Evolutionary conservation across 345 rosid species (phyloP).

Genomic region (Pseudoturritis turrita): DNA sequence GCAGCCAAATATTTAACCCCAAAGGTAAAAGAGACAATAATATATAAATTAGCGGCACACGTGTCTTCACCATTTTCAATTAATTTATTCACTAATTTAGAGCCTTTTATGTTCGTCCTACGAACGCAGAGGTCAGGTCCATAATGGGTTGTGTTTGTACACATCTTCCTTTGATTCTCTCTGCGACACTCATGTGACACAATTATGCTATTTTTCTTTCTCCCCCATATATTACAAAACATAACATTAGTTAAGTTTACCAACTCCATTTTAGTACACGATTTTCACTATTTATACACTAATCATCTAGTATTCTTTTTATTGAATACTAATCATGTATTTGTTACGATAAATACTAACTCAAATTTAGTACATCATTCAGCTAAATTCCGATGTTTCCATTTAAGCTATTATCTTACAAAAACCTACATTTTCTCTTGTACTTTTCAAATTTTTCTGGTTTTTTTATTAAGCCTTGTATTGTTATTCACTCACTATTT

Average conservation of each 20-base stretch:
- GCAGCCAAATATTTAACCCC: constrained; percentile 21
- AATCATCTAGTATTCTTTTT: too few relatives aligned
- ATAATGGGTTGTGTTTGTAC: constrained; percentile 26
- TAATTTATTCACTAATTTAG: background rate
- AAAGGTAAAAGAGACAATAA: constrained; percentile 5
- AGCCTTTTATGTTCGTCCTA: constrained; percentile 20
- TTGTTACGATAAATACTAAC: too few relatives aligned
- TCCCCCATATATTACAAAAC: background rate
- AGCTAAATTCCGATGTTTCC: too few relatives aligned
- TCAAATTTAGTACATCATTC: too few relatives aligned
- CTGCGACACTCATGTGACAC: constrained; percentile 24
- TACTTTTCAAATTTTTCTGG: too few relatives aligned
- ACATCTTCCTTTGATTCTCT: constrained; percentile 16
- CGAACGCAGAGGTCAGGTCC: constrained; percentile 25
- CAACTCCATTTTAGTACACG: background rate
- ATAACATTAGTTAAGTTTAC: background rate
- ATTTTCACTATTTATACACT: background rate
- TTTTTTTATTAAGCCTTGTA: too few relatives aligned
- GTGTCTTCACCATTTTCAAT: constrained; percentile 3
- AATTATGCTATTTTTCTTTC: background rate
- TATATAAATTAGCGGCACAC: constrained; percentile 6
- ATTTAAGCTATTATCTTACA: too few relatives aligned
- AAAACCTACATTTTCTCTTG: too few relatives aligned
- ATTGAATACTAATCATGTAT: too few relatives aligned
- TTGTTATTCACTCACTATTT: too few relatives aligned